Evolutionary conservation across 2,329 filamentous ascomycete genomes (phyloP).

Genomic region (Emmonsiellopsis sp.): DNA sequence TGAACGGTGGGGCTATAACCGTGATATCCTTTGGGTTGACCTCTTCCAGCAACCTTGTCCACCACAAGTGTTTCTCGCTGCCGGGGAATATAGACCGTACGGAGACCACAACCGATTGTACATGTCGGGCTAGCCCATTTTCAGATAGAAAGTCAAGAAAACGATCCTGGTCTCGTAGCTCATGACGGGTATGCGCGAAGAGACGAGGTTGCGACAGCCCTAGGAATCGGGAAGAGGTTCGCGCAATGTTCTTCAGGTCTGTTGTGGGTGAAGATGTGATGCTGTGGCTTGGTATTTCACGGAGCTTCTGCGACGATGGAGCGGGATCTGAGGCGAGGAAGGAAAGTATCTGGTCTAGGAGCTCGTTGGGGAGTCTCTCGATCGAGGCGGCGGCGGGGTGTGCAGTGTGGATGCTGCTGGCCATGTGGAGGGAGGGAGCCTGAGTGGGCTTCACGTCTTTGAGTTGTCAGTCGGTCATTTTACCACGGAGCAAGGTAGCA

Average conservation of each 20-base stretch:
- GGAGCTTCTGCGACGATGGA: slow-evolving; percentile 37
- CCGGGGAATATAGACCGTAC: slow-evolving; percentile 33
- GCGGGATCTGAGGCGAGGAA: slow-evolving; percentile 45
- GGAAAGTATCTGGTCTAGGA: slow-evolving; percentile 49
- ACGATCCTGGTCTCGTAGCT: slow-evolving; percentile 24
- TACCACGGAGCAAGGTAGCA: neutral
- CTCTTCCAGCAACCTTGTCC: slow-evolving; percentile 45
- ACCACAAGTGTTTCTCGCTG: slow-evolving; percentile 35
- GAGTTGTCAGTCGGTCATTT: neutral
- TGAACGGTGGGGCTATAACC: slow-evolving; percentile 52
- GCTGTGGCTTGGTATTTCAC: slow-evolving; percentile 39
- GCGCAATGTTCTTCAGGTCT: slow-evolving; percentile 48
- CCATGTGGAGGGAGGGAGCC: neutral
- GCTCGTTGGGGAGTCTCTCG: slow-evolving; percentile 48
- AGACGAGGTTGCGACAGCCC: slow-evolving; percentile 44
- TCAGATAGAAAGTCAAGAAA: slow-evolving; percentile 30
- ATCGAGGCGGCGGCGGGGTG: slow-evolving; percentile 7
- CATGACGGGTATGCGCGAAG: slow-evolving; percentile 45
- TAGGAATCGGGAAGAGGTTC: slow-evolving; percentile 46
- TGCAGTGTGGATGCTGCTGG: neutral
- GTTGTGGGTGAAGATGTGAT: slow-evolving; percentile 30
- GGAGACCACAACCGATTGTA: slow-evolving; percentile 41
- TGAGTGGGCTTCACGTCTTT: neutral
- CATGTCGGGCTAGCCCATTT: slow-evolving; percentile 24
- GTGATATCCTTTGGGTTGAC: slow-evolving; percentile 47